Evolutionary conservation across 345 rosid genomes (phyloP).

Genomic region (Linum tenue): DNA sequence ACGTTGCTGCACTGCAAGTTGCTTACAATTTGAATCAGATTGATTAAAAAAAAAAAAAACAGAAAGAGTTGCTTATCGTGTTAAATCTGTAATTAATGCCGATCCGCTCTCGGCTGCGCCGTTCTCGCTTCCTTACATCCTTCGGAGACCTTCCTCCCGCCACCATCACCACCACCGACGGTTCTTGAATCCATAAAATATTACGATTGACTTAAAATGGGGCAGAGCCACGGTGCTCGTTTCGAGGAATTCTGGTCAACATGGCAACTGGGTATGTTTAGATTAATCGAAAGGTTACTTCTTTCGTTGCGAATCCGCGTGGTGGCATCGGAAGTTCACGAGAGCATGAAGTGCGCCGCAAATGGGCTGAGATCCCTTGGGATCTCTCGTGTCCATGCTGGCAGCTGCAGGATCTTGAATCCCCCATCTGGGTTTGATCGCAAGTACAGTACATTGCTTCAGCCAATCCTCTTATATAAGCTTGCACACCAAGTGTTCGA

Average conservation of each 20-base stretch:
- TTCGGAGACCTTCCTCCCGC: background rate
- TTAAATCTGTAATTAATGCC: slow-evolving; percentile 8
- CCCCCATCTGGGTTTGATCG: background rate
- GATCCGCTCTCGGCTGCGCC: slow-evolving; percentile 31
- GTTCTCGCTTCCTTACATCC: slow-evolving; percentile 16
- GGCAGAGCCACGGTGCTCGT: background rate
- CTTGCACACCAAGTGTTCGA: background rate
- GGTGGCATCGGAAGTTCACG: too few species aligned
- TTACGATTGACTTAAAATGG: background rate
- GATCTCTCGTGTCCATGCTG: background rate
- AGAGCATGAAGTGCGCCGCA: background rate
- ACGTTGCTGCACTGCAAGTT: too few species aligned
- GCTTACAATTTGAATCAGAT: too few species aligned
- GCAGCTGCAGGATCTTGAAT: background rate
- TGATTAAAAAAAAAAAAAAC: too few species aligned
- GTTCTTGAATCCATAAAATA: background rate
- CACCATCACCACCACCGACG: slow-evolving; percentile 11
- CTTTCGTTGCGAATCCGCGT: too few species aligned
- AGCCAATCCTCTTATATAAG: background rate
- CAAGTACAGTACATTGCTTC: background rate
- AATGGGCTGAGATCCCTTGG: background rate
- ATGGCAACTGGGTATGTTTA: background rate
- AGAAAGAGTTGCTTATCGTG: too few species aligned
- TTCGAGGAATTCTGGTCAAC: slow-evolving; percentile 14
- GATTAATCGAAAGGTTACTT: background rate